phyloP scores from a whole-genome alignment of 1,139 yeast species.

The Saccharomyces hybrid region DNA sequence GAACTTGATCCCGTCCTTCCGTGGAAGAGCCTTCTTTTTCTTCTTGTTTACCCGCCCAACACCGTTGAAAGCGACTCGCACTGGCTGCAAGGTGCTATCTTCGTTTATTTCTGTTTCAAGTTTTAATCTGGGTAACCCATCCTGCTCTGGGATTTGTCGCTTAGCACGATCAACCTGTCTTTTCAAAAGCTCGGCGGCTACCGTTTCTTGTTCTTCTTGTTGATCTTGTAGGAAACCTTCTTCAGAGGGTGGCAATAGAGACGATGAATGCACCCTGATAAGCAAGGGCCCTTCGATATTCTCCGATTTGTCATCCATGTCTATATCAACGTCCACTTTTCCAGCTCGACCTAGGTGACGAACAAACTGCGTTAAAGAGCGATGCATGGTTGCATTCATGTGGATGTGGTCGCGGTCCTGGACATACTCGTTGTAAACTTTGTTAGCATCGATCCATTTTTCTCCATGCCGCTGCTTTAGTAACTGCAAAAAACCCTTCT shows the following conservation, averaged over 20 bases:
- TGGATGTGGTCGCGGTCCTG: slow-evolving; percentile 77
- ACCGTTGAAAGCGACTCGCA: background rate
- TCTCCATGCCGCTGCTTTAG: slow-evolving; percentile 72
- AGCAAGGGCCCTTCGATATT: slow-evolving; percentile 5
- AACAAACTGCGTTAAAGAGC: slow-evolving; percentile 63
- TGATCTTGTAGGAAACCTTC: background rate
- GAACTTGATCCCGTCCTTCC: background rate
- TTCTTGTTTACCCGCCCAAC: background rate
- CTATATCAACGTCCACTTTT: slow-evolving; percentile 41
- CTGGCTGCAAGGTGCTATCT: background rate
- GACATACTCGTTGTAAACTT: slow-evolving; percentile 52
- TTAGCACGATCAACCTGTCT: background rate
- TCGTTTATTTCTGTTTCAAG: background rate
- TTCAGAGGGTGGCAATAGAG: background rate
- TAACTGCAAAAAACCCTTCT: slow-evolving; percentile 55
- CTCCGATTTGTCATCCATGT: slow-evolving; percentile 16
- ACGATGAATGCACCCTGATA: background rate
- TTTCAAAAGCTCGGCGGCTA: slow-evolving; percentile 1
- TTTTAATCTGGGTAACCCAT: background rate
- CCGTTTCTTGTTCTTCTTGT: background rate
- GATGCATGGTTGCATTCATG: slow-evolving; percentile 83
- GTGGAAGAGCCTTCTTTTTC: background rate
- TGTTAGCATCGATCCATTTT: slow-evolving; percentile 45
- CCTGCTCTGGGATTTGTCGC: background rate
- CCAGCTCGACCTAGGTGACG: slow-evolving; percentile 55